These are phyloP conservation scores for Asclepias syriaca DNA, from an alignment of 257 asterid species.

Conservation along the genomic window DNA sequence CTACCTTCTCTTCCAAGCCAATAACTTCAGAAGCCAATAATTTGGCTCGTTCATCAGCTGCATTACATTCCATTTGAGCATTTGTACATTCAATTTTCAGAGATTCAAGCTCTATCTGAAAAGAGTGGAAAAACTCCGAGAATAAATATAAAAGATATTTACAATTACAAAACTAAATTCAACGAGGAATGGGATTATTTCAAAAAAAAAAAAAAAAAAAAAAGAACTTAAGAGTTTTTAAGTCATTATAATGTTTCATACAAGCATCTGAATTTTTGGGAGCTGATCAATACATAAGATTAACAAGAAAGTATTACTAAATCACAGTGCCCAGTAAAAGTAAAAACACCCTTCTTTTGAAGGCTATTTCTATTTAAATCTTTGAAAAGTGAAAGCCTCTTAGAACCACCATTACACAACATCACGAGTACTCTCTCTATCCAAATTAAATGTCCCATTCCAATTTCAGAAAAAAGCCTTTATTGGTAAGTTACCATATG, in stretches of 20 bases:
- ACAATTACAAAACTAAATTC: background rate
- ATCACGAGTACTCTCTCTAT: background rate
- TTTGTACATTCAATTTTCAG: conserved; percentile 63
- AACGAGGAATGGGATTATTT: background rate
- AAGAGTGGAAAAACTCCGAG: background rate
- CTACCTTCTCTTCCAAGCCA: conserved; percentile 95
- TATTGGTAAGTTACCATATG: background rate
- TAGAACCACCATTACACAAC: background rate
- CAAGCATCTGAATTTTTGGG: background rate
- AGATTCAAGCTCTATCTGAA: conserved; percentile 80
- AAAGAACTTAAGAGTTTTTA: background rate
- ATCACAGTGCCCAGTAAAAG: background rate
- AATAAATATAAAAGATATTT: background rate
- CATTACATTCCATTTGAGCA: conserved; percentile 86
- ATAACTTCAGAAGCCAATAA: conserved; percentile 95
- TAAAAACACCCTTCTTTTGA: background rate
- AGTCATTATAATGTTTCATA: background rate
- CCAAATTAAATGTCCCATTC: background rate
- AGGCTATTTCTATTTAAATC: background rate
- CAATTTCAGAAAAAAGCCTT: background rate
- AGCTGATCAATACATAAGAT: background rate
- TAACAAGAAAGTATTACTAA: background rate
- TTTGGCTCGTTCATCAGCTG: conserved; percentile 97
- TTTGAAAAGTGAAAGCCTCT: background rate
- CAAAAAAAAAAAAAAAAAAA: no score